Conservation (phyloP, 768 basidiomycete genomes). For the Trametes elegans region DNA sequence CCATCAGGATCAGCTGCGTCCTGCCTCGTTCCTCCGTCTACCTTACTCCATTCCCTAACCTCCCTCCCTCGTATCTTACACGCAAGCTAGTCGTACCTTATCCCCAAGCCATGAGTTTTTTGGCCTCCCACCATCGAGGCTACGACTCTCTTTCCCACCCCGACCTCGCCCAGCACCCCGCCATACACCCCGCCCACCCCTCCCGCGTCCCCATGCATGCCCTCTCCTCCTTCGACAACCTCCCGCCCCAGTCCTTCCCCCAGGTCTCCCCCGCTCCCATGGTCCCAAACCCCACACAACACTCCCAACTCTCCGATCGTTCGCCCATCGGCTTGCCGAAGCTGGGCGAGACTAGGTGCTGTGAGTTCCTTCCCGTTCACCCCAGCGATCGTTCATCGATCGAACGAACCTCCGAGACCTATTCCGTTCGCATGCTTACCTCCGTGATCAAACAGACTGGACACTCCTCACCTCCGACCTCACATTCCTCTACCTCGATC, state of each 20-base stretch:
- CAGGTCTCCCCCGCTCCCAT: slow-evolving; percentile 24
- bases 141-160: slow-evolving; percentile 31
- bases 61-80: slow-evolving; percentile 9
- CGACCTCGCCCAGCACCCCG: slow-evolving; percentile 24
- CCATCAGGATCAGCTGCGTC: slow-evolving; percentile 19
- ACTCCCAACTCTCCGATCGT: slow-evolving; percentile 35
- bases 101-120: slow-evolving; percentile 31
- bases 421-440: slow-evolving; percentile 22
- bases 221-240: slow-evolving; percentile 34
- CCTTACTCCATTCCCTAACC: slow-evolving; percentile 21
- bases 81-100: slow-evolving; percentile 19
- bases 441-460: slow-evolving; percentile 60
- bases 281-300: slow-evolving; percentile 22
- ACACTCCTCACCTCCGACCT: slow-evolving; percentile 73
- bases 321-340: slow-evolving; percentile 43
- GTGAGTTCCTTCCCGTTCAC: slow-evolving; percentile 45
- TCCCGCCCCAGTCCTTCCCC: slow-evolving; percentile 34
- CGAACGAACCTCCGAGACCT: slow-evolving; percentile 35
- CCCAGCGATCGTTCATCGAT: slow-evolving; percentile 37
- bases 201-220: slow-evolving; percentile 24
- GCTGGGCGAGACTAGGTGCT: slow-evolving; percentile 73
- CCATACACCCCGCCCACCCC: slow-evolving; percentile 13
- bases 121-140: slow-evolving; percentile 28
- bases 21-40: slow-evolving; percentile 17
- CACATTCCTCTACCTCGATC: slow-evolving; percentile 81